phyloP scores from a whole-genome alignment of 352 stramenopile genomes.

The Halophytophthora polymorphica region DNA sequence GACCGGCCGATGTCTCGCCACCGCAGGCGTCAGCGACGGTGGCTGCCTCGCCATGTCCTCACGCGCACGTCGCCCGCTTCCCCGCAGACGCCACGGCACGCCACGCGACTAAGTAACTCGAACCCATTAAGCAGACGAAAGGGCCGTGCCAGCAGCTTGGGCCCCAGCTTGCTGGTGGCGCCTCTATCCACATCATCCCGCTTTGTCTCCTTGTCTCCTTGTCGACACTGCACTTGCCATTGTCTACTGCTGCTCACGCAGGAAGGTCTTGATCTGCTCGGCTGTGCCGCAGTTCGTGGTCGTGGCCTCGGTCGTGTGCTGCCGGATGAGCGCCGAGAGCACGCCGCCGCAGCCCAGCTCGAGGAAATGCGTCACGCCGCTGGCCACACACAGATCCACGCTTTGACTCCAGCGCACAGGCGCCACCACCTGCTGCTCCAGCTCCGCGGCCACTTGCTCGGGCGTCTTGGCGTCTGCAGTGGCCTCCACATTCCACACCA shows the following conservation, averaged over 20 bases:
- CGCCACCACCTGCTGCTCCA: slow-evolving; percentile 60
- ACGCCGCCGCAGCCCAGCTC: slow-evolving; percentile 73
- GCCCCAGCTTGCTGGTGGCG: too few species aligned
- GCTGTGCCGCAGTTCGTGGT: slow-evolving; percentile 53
- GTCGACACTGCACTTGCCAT: neutral
- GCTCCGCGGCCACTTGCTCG: slow-evolving; percentile 35
- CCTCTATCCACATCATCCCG: neutral
- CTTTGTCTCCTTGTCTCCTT: neutral
- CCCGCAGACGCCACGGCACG: slow-evolving; percentile 15
- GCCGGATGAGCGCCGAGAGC: slow-evolving; percentile 70
- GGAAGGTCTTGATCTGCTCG: slow-evolving; percentile 51
- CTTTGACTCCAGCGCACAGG: slow-evolving; percentile 80
- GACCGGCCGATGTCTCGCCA: slow-evolving; percentile 1
- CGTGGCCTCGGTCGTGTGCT: slow-evolving; percentile 36
- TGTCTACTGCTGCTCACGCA: slow-evolving; percentile 15
- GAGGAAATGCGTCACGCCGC: slow-evolving; percentile 49
- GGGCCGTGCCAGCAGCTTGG: neutral
- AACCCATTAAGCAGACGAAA: slow-evolving; percentile 3
- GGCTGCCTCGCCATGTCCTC: slow-evolving; percentile 9
- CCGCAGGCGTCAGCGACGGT: slow-evolving; percentile 13
- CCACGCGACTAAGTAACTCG: slow-evolving; percentile 6
- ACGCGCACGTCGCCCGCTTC: too few species aligned
- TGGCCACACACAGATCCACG: slow-evolving; percentile 66
- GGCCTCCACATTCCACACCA: slow-evolving; percentile 84
- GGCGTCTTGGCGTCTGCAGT: slow-evolving; percentile 35